phyloP scores from a whole-genome alignment of 2,329 filamentous ascomycete species.

The Arthrinium phaeospermum region DNA sequence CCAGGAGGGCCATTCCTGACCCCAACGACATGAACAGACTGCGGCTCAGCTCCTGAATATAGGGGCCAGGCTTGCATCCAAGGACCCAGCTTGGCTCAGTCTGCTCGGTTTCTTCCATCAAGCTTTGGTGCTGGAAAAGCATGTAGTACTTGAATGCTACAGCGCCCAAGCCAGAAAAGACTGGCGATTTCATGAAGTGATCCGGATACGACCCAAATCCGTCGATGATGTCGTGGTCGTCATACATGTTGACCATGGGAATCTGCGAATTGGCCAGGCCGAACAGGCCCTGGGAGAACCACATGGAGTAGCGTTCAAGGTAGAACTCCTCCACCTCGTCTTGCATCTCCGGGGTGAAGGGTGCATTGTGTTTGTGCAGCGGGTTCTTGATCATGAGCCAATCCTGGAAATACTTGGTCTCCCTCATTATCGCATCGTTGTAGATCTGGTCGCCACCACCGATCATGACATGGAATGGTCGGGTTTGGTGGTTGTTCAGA shows the following conservation, averaged over 20 bases:
- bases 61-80: conserved; percentile 80
- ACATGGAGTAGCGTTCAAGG: conserved; percentile 85
- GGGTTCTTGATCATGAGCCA: conserved; percentile 86
- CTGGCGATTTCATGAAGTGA: conserved; percentile 86
- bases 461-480: conserved; percentile 97
- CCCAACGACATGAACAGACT: conserved; percentile 88
- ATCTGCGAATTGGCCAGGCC: conserved; percentile 93
- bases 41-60: conserved; percentile 84
- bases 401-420: conserved; percentile 77
- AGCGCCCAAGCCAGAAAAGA: conserved; percentile 87
- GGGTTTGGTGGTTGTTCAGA: conserved; percentile 86
- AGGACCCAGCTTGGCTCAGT: conserved; percentile 92
- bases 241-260: conserved; percentile 97
- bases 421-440: conserved; percentile 81
- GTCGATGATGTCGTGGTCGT: conserved; percentile 91
- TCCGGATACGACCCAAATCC: conserved; percentile 94
- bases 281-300: conserved; percentile 96
- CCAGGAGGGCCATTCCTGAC: conserved; percentile 78
- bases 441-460: conserved; percentile 97
- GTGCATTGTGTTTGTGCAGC: conserved; percentile 76
- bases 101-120: conserved; percentile 77
- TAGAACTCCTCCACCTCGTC: conserved; percentile 89
- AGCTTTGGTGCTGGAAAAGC: conserved; percentile 95
- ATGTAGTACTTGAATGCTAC: conserved; percentile 99
- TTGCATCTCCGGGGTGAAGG: conserved; percentile 83